phyloP scores from a whole-genome alignment of 2,329 filamentous ascomycete species.

The Paecilomyces dactylethromorphus region DNA sequence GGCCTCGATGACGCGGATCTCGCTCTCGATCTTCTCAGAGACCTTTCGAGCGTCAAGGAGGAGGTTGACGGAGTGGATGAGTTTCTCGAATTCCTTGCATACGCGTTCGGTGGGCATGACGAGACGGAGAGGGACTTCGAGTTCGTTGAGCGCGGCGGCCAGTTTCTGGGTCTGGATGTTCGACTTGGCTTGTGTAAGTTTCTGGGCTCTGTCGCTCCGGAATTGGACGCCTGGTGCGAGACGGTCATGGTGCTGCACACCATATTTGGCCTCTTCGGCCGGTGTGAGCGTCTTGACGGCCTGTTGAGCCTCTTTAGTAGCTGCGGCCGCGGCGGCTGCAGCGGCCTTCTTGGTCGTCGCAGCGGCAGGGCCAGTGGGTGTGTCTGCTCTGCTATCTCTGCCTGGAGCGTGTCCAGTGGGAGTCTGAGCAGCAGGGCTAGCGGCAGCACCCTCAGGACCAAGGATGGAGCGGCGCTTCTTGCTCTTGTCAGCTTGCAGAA shows the following conservation, averaged over 20 bases:
- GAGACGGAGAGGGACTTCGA: conserved; percentile 40
- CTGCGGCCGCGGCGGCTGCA: conserved; percentile 31
- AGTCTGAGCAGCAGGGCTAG: conserved; percentile 50
- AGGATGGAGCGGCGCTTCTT: conserved; percentile 78
- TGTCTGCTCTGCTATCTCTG: conserved; percentile 32
- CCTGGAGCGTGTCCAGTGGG: conserved; percentile 28
- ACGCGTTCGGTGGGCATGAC: conserved; percentile 46
- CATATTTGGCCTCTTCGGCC: conserved; percentile 72
- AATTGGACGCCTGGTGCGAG: conserved; percentile 82
- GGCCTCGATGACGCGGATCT: conserved; percentile 42
- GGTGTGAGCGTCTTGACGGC: conserved; percentile 66
- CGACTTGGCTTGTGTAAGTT: conserved; percentile 44
- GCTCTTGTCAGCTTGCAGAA: conserved; percentile 75
- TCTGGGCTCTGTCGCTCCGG: conserved; percentile 57
- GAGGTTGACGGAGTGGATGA: conserved; percentile 41
- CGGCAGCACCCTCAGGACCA: conserved; percentile 48
- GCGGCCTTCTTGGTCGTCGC: conserved; percentile 29
- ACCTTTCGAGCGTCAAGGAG: conserved; percentile 43
- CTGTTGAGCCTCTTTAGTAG: conserved; percentile 32
- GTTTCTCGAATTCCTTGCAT: conserved; percentile 43
- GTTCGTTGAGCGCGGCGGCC: conserved; percentile 39
- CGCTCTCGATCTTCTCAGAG: conserved; percentile 41
- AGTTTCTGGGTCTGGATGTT: conserved; percentile 45
- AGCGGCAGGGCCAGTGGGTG: conserved; percentile 22
- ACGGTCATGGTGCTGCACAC: conserved; percentile 78